phyloP scores from a whole-genome alignment of 2,329 filamentous ascomycete genomes.

The Pseudocercospora musae region DNA sequence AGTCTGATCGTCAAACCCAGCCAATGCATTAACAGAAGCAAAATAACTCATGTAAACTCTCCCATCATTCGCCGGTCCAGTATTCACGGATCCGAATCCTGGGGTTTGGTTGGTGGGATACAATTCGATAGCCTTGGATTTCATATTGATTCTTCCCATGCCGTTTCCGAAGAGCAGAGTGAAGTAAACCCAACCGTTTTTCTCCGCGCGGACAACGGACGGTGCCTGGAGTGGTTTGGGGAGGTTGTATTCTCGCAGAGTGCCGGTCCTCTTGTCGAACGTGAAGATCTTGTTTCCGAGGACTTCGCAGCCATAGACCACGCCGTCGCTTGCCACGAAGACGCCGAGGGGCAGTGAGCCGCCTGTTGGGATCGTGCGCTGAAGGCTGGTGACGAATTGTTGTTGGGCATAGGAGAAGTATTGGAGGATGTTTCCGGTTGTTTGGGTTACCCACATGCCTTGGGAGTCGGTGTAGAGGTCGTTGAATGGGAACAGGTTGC shows the following conservation, averaged over 20 bases:
- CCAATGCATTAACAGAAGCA: constrained; percentile 6
- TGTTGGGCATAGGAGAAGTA: constrained; percentile 10
- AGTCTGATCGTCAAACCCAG: constrained; percentile 17
- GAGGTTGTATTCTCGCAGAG: constrained; percentile 11
- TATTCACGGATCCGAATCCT: constrained; percentile 12
- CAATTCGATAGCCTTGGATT: constrained; percentile 13
- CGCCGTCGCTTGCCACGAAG: constrained; percentile 16
- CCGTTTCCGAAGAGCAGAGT: constrained; percentile 16
- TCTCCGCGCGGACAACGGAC: constrained; percentile 18
- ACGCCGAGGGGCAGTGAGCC: constrained; percentile 20
- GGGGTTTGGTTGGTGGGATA: constrained; percentile 13
- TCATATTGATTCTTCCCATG: constrained; percentile 19
- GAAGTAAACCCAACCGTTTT: constrained; percentile 20
- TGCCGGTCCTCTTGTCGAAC: constrained; percentile 11
- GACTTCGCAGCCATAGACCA: constrained; percentile 19
- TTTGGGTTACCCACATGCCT: constrained; percentile 28
- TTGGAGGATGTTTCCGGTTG: constrained; percentile 18
- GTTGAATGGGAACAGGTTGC: constrained; percentile 27
- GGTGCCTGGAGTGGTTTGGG: constrained; percentile 16
- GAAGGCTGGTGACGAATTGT: constrained; percentile 15
- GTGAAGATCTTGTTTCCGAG: constrained; percentile 19
- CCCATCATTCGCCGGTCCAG: constrained; percentile 10
- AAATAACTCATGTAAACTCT: constrained; percentile 19
- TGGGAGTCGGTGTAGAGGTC: constrained; percentile 23
- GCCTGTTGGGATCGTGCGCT: constrained; percentile 15